A percentile compares a stretch with the other conserved stretches of the same genome.
phyloP scores from a whole-genome alignment of 2,329 filamentous ascomycete genomes.

The Cladosporium sp. region DNA sequence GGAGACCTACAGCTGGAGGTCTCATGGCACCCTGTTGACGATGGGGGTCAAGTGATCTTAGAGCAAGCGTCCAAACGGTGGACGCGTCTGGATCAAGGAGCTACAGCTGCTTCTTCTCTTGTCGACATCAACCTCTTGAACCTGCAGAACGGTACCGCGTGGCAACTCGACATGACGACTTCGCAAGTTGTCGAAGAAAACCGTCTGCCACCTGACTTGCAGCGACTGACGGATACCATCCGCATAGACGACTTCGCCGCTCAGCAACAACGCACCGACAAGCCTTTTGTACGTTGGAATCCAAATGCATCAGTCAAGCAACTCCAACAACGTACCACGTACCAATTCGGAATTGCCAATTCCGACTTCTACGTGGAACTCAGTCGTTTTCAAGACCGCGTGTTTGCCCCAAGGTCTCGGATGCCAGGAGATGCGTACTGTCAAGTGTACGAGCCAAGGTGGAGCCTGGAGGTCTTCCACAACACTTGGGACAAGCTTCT shows the following conservation, averaged over 20 bases:
- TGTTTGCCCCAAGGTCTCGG: conserved; percentile 1
- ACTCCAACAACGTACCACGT: conserved; percentile 24
- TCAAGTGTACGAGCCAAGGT: conserved; percentile 24
- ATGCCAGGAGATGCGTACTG: neutral
- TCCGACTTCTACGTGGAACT: conserved; percentile 30
- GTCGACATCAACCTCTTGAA: conserved; percentile 27
- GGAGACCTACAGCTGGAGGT: conserved; percentile 25
- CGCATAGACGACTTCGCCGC: conserved; percentile 16
- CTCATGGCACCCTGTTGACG: conserved; percentile 22
- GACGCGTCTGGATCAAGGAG: conserved; percentile 26
- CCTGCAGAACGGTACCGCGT: conserved; percentile 25
- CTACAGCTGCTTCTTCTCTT: conserved; percentile 18
- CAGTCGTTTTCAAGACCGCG: conserved; percentile 25
- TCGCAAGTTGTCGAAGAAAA: conserved; percentile 18
- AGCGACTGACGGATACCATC: conserved; percentile 20
- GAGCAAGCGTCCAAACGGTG: conserved; percentile 21
- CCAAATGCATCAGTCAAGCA: conserved; percentile 11
- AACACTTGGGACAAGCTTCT: conserved; percentile 27
- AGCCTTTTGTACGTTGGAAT: conserved; percentile 21
- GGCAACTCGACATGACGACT: conserved; percentile 29
- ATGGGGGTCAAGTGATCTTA: conserved; percentile 2
- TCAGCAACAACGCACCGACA: conserved; percentile 7
- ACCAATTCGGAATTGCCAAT: conserved; percentile 23
- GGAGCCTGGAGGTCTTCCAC: conserved; percentile 27
- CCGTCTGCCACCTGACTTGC: conserved; percentile 15